Evolutionary conservation across 2,329 filamentous ascomycete species (phyloP).

Genomic region (Ceratocystis eucalypticola): DNA sequence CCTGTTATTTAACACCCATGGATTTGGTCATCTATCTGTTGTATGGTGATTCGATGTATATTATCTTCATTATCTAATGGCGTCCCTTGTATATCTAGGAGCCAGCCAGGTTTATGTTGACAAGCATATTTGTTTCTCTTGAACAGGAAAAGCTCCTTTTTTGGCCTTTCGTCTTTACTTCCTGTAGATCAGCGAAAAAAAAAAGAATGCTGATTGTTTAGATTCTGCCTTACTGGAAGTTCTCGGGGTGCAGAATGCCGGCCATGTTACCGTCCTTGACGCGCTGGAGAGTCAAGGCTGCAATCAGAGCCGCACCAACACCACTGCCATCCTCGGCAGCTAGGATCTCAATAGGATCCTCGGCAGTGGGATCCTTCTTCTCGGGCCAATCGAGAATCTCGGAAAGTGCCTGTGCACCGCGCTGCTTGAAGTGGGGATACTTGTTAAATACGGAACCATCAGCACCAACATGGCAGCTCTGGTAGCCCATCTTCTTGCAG

Average conservation of each 20-base stretch:
- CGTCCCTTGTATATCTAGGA: not conserved
- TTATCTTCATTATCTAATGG: not conserved
- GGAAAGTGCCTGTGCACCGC: constrained; percentile 74
- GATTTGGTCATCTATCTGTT: not conserved
- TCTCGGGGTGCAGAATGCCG: constrained; percentile 52
- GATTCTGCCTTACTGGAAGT: constrained; percentile 30
- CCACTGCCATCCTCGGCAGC: constrained; percentile 87
- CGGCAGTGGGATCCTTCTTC: constrained; percentile 46
- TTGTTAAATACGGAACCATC: constrained; percentile 99
- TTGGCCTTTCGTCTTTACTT: not conserved
- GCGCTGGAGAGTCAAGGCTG: constrained; percentile 53
- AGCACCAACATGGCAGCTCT: constrained; percentile 82
- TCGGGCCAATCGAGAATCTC: constrained; percentile 93
- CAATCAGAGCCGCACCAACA: constrained; percentile 78
- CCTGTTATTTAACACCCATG: not conserved
- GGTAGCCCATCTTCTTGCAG: constrained; percentile 86
- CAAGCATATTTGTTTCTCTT: not conserved
- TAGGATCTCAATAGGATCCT: constrained; percentile 76
- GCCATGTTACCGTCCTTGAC: constrained; percentile 49
- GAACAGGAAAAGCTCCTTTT: not conserved
- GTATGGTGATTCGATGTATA: not conserved
- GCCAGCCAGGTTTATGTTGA: not conserved
- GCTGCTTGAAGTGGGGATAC: constrained; percentile 93
- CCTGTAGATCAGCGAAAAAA: not conserved
- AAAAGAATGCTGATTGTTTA: not conserved